Base-by-base conservation (phyloP, 2,329 filamentous ascomycete species). In the Phoma sp. region DNA sequence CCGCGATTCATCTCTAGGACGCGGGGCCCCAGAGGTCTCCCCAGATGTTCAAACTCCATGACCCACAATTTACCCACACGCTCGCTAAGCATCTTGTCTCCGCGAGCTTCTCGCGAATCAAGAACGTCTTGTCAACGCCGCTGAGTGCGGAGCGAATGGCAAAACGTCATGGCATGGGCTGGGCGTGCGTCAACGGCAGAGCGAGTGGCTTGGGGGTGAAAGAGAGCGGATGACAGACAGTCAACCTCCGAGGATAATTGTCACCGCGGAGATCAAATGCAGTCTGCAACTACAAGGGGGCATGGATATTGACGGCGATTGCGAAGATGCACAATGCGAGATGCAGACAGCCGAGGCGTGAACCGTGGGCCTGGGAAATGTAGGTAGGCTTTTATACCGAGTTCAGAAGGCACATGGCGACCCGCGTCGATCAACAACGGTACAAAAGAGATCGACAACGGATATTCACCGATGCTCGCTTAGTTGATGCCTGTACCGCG, bases 31-130 rank as follows among this genome's bases (percentile, higher is more conserved):
- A 33, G 47, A 47, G 7, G 29, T 18, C 25, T 43, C 51, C 50
- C 50, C 50, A 49, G 45, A 49, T 4, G 35, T 33, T 49, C n/a
- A 23, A 39, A 11, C 37, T 24, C 27, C 24, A 27, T 10, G 46
- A 22, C 41, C 46, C 41, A 42, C 49, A 45, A 18, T 6, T n/a
- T 35, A 46, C 13, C 48, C 45, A 48, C 45, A 24, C 36, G 29
- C 52, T 55, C 46, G 52, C 52, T 55, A 55, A 55, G 52, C 46
- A 55, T 18, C 11, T 32, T n/a, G n/a, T 42, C 36, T 29, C 39
- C 47, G 14, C 14, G 30, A 42, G 53, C 42, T 40, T 48, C 44
- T 45, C 33, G 22, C 47, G 47, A 52, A 51, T 47, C 42, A 51
- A 43, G 51, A 27, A 14, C 11, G 23, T n/a, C 4, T 32, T 40